These are phyloP conservation scores for Yarrowia hollandica DNA, from an alignment of 805 yeast genomes.

Conservation along the genomic window DNA sequence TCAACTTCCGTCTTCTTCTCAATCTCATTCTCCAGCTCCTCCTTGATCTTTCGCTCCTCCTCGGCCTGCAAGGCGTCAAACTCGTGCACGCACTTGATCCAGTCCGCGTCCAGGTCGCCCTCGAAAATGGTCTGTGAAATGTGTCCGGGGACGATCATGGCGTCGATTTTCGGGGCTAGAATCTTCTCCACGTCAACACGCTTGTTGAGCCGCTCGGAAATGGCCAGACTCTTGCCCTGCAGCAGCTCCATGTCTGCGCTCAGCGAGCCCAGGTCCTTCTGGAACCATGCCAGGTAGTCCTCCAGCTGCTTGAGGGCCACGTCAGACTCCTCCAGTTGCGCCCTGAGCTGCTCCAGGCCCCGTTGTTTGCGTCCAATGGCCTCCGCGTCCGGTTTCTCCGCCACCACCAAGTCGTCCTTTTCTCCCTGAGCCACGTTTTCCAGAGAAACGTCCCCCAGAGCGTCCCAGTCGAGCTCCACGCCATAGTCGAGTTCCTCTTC, in stretches of 20 bases:
- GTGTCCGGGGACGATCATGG: constrained; percentile 72
- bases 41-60: background rate
- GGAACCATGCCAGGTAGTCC: constrained; percentile 55
- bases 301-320: constrained; percentile 51
- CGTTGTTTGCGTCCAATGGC: constrained; percentile 15
- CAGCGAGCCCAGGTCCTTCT: constrained; percentile 54
- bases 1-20: background rate
- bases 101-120: constrained; percentile 57
- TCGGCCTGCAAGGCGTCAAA: constrained; percentile 26
- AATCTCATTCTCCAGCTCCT: background rate
- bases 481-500: background rate
- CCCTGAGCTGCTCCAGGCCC: constrained; percentile 31
- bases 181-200: constrained; percentile 52
- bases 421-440: constrained; percentile 7
- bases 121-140: constrained; percentile 57
- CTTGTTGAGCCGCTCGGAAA: constrained; percentile 50
- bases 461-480: constrained; percentile 17
- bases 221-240: constrained; percentile 52
- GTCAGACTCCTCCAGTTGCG: constrained; percentile 31
- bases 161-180: constrained; percentile 74
- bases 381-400: constrained; percentile 6
- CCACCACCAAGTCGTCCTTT: constrained; percentile 1
- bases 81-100: constrained; percentile 48
- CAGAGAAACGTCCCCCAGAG: background rate
- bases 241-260: constrained; percentile 63